Percentiles rank a stretch among this genome's conserved stretches.
Evolutionary conservation across 805 yeast species (phyloP).

Genomic region (Ogataea ganodermae): DNA sequence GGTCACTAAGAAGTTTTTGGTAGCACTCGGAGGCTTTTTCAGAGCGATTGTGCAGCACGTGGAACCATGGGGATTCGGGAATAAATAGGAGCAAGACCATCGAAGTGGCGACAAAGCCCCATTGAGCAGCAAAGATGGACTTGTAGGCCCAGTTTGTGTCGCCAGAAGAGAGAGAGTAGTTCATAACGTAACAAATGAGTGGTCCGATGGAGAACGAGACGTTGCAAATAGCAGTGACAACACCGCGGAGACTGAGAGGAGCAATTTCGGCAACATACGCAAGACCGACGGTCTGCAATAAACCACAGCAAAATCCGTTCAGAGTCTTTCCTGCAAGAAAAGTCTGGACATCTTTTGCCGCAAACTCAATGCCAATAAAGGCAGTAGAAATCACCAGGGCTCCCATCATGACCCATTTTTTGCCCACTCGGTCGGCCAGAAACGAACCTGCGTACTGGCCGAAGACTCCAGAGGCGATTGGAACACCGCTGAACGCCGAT

Average conservation of each 20-base stretch:
- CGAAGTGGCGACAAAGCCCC: conserved; percentile 20
- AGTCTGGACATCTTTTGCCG: conserved; percentile 37
- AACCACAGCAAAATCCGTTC: conserved; percentile 46
- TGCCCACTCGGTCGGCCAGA: conserved; percentile 40
- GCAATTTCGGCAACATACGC: conserved; percentile 51
- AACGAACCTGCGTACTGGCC: conserved; percentile 40
- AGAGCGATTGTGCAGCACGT: conserved; percentile 38
- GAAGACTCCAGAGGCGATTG: conserved; percentile 33
- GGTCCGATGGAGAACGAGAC: conserved; percentile 36
- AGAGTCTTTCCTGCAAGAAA: conserved; percentile 45
- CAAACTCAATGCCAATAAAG: conserved; percentile 43
- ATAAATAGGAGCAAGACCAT: conserved; percentile 7
- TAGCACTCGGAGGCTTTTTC: conserved; percentile 44
- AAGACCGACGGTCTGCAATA: conserved; percentile 40
- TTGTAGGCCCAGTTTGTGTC: conserved; percentile 19
- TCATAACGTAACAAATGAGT: conserved; percentile 14
- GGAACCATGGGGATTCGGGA: conserved; percentile 26
- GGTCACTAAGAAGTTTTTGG: conserved; percentile 27
- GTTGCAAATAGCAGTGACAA: conserved; percentile 35
- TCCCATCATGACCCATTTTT: conserved; percentile 37
- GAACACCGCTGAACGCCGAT: conserved; percentile 38
- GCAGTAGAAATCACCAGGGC: conserved; percentile 33
- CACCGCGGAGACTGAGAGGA: conserved; percentile 46
- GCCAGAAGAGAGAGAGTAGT: not conserved
- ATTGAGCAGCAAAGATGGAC: conserved; percentile 22